Evolutionary conservation across 345 rosid species (phyloP), one percentile per base, ranked within the genome.

Genomic region (Salix dunnii): DNA sequence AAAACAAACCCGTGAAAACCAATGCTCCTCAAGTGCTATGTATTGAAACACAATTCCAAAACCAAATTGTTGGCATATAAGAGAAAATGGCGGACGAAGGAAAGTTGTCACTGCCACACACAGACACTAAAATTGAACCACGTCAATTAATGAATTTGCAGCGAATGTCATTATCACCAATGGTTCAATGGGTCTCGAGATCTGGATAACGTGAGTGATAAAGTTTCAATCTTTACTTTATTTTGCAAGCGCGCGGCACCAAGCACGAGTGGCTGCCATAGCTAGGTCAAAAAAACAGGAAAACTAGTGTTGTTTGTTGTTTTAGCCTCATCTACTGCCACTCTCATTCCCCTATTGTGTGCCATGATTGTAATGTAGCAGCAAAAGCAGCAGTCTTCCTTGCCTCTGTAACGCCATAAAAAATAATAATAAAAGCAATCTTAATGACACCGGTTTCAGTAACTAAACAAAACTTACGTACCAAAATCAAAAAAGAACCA

Each of bases 81-180:
- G 76, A 74, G 84, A 74, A 70, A 85, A 81, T 86, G 89, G 87
- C 88, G 90, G 91, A 74, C 43, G 67, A 85, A 88, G 89, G 78
- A 83, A 88, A 88, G 87, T 67, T 73, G 49, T 67, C 61, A 1
- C 61, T n/a, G 61, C 13, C 61, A 55, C 61, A 3, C 61, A n/a
- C 27, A 40, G 43, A 55, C 61, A 55, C 1, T 21, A 21, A 72
- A 58, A 27, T 25, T 7, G 51, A 71, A 71, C 51, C 74, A 40
- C 64, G 42, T 49, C 67, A 76, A 53, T 71, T 42, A 72, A 64
- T 63, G 70, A 73, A 74, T 35, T 53, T 3, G 35, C n/a, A 73
- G 77, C 82, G 77, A 79, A 79, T 86, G 83, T 79, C 83, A 69
- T 76, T 11, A 43, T 71, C 83, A 76, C 40, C 68, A 25, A 53